phyloP scores from a whole-genome alignment of 73 alveolate species.

The Paramecium octaurelia region DNA sequence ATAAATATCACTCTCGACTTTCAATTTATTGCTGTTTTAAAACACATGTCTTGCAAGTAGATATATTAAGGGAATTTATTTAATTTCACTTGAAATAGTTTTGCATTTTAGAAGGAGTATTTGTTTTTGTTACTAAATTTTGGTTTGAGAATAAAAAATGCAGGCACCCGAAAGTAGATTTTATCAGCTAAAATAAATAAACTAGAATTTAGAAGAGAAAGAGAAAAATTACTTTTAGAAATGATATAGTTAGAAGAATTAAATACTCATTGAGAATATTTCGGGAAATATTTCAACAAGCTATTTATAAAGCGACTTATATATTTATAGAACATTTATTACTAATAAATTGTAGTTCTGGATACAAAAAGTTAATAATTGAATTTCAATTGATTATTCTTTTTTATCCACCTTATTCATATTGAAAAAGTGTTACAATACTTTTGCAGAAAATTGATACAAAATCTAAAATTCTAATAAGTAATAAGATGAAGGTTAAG shows the following conservation, averaged over 20 bases:
- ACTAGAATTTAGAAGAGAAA: not conserved
- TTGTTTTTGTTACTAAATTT: not conserved
- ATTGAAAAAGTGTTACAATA: not conserved
- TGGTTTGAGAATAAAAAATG: not conserved
- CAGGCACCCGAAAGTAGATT: not conserved
- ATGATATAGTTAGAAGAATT: not conserved
- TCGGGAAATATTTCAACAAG: not conserved
- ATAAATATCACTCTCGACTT: too few relatives aligned
- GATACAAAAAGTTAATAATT: not conserved
- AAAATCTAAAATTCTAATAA: not conserved
- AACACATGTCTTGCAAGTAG: too few relatives aligned
- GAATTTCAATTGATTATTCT: not conserved
- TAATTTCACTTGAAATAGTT: too few relatives aligned
- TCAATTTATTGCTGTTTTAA: too few relatives aligned
- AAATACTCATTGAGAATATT: constrained; percentile 39
- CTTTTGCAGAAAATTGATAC: not conserved
- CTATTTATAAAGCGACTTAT: not conserved
- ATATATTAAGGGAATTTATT: too few relatives aligned
- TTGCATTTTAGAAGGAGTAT: too few relatives aligned
- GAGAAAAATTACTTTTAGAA: not conserved
- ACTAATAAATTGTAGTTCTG: too few relatives aligned
- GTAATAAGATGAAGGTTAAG: not conserved
- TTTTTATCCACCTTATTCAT: not conserved
- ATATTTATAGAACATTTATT: not conserved
- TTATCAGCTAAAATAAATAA: not conserved